Conservation (phyloP, 2,329 filamentous ascomycete genomes). For the Daldinia sp. region DNA sequence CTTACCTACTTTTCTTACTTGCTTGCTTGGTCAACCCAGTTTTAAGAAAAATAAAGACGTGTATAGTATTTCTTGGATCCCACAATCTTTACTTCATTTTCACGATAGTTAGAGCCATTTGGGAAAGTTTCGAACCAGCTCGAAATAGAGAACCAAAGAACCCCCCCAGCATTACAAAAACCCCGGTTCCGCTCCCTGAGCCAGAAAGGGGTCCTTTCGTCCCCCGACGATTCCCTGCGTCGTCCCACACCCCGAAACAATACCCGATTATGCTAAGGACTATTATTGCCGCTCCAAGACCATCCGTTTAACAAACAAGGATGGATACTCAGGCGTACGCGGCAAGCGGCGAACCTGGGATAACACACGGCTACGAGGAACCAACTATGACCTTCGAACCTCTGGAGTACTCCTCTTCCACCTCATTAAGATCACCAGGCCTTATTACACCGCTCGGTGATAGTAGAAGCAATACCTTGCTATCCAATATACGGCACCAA, state of each 20-base stretch:
- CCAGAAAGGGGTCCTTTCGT: constrained; percentile 21
- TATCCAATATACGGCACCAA: constrained; percentile 45
- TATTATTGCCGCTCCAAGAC: constrained; percentile 30
- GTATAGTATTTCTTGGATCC: not conserved
- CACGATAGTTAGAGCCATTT: not conserved
- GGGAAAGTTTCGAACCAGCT: constrained; percentile 17
- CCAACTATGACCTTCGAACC: constrained; percentile 45
- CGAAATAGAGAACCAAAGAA: constrained; percentile 19
- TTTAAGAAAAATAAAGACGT: constrained; percentile 9
- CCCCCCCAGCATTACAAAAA: constrained; percentile 23
- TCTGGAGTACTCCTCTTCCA: constrained; percentile 34
- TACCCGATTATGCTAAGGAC: constrained; percentile 47
- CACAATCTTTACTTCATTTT: constrained; percentile 11
- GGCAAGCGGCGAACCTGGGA: constrained; percentile 30
- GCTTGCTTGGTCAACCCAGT: not conserved
- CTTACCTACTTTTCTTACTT: not conserved
- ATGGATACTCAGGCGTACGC: constrained; percentile 30
- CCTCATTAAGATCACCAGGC: constrained; percentile 37
- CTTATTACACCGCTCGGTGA: constrained; percentile 22
- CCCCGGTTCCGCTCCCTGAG: constrained; percentile 11
- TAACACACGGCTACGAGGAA: constrained; percentile 32
- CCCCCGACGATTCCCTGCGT: constrained; percentile 26
- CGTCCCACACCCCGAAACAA: constrained; percentile 40
- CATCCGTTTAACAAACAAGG: constrained; percentile 29
- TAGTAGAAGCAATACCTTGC: constrained; percentile 19